phyloP scores from a whole-genome alignment of 768 basidiomycete species.

The Tricholoma bakamatsutake region DNA sequence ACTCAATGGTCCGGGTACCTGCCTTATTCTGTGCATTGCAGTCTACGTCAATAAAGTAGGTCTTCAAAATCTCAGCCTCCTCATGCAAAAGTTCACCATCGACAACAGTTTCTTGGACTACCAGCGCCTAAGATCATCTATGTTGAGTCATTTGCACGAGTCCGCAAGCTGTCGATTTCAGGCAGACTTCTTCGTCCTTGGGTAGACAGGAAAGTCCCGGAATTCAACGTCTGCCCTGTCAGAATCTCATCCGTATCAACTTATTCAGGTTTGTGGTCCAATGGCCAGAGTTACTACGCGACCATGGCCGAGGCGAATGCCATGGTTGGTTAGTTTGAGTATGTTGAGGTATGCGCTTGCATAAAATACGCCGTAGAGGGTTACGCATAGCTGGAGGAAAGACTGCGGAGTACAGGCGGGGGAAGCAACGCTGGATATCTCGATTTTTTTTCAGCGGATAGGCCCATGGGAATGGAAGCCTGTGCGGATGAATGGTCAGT shows the following conservation, averaged over 20 bases:
- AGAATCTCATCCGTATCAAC: constrained; percentile 3
- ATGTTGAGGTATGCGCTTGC: neutral
- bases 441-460: no score
- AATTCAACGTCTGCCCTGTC: neutral
- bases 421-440: no score
- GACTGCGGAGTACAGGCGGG: no score
- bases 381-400: no score
- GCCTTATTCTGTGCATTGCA: constrained; percentile 69
- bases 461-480: no score
- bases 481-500: neutral
- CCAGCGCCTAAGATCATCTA: constrained; percentile 73
- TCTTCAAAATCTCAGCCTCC: constrained; percentile 8
- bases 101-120: constrained; percentile 64
- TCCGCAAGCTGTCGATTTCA: constrained; percentile 73
- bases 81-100: constrained; percentile 8
- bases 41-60: constrained; percentile 68
- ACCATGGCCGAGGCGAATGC: constrained; percentile 41
- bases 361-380: no score
- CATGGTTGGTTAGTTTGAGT: constrained; percentile 61
- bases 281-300: constrained; percentile 62
- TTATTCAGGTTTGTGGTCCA: constrained; percentile 78
- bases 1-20: constrained; percentile 94
- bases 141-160: constrained; percentile 92
- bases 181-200: constrained; percentile 77
- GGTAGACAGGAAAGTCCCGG: constrained; percentile 60